Conservation (phyloP, 306 rosid species). For the Vicia sativa region DNA sequence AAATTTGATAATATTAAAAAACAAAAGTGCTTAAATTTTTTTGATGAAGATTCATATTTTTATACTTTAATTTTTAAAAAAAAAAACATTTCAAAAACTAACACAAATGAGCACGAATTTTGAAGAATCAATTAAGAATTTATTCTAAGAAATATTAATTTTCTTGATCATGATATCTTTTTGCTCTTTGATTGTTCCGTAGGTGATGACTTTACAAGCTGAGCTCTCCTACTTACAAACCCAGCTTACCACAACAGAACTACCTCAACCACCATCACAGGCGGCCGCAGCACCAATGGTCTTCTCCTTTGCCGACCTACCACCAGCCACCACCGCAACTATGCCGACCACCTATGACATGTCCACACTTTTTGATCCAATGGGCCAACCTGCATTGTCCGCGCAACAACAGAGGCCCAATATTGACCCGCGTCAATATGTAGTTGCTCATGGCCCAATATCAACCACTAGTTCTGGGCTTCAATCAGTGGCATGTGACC, state of each 20-base stretch:
- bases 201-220: slow-evolving; percentile 78
- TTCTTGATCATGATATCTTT: background rate
- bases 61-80: background rate
- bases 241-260: slow-evolving; percentile 63
- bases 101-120: background rate
- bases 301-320: slow-evolving; percentile 59
- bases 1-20: no score
- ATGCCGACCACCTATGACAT: slow-evolving; percentile 54
- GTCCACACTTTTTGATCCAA: slow-evolving; percentile 68
- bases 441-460: slow-evolving; percentile 30
- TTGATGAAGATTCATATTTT: background rate
- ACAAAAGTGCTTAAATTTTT: no score
- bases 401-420: slow-evolving; percentile 53
- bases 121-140: background rate
- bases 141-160: background rate
- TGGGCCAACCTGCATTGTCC: slow-evolving; percentile 63
- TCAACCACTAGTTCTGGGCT: slow-evolving; percentile 28
- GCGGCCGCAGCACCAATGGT: slow-evolving; percentile 30
- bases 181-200: background rate
- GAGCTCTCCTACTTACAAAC: slow-evolving; percentile 74
- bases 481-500: slow-evolving; percentile 67
- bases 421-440: slow-evolving; percentile 54
- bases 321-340: slow-evolving; percentile 41
- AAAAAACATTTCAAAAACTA: background rate
- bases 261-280: slow-evolving; percentile 49